Base-by-base conservation (phyloP, 805 yeast genomes). In the Huiozyma naganishii region DNA sequence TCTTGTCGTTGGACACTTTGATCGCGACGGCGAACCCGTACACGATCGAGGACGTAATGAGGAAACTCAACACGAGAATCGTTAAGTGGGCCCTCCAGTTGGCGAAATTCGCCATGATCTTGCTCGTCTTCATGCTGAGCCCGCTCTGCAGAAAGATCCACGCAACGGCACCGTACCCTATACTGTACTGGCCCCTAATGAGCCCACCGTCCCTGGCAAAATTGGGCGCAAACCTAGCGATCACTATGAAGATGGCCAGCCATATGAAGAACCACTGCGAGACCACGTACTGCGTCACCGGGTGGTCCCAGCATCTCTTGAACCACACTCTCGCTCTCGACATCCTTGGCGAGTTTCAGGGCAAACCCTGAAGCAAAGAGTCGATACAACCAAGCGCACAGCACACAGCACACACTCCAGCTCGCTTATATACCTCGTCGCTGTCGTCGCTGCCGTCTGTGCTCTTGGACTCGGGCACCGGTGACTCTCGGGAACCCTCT, bases 111-210 rank as follows among this genome's bases (percentile, higher is more conserved):
- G 63, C 65, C 58, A 77, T 43, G 40, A 88, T 66, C 29, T 75
- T 76, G 36, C 65, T 70, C 1, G 92, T 76, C 38, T 77, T 69
- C 80, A 87, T 87, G 29, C 86, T 76, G 28, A 87, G 62, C 0
- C 95, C 96, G 40, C 88, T 80, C 32, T 85, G 78, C 36, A 88
- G 66, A 65, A 88, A 87, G 46, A 88, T 88, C 38, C 84, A 65
- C 0, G 94, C 95, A 12, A 87, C 95, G 0, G 94, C 94, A 32
- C 88, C 86, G 57, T 87, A 88, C 9, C 81, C 82, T 32, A 88
- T 83, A 37, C 85, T 67, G 58, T 84, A 86, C 58, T 87, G 77
- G 5, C 80, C 89, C 48, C 73, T 68, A 33, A 87, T 76, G 11
- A 78, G 67, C 2, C 95, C 96, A 11, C 86, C 90, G 51, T 79